phyloP scores from a whole-genome alignment of 257 asterid species.

The Nicotiana tabacum region DNA sequence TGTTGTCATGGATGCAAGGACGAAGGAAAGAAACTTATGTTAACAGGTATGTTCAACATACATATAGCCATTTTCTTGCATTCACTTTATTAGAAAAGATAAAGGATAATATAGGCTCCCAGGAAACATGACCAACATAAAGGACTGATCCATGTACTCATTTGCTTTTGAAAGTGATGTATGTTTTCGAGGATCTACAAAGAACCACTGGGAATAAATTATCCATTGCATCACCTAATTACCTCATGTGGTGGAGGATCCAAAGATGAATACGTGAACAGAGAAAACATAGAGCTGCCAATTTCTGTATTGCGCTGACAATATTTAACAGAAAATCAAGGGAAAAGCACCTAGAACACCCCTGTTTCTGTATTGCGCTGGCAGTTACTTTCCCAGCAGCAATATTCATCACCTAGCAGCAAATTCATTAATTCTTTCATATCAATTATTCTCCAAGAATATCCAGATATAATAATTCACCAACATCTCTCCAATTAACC shows the following conservation, averaged over 20 bases:
- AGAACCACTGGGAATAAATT: background rate
- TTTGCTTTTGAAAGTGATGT: background rate
- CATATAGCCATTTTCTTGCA: background rate
- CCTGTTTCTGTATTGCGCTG: no score
- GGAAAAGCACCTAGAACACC: background rate
- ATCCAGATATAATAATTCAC: background rate
- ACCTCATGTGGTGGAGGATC: no score
- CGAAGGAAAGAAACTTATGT: background rate
- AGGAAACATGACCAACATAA: background rate
- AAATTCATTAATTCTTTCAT: background rate
- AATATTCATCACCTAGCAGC: no score
- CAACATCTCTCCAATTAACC: background rate
- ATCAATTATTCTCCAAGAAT: conserved; percentile 10
- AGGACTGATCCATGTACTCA: background rate
- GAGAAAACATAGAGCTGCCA: no score
- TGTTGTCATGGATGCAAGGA: background rate
- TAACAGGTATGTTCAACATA: background rate
- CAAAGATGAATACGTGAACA: no score
- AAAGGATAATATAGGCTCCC: background rate
- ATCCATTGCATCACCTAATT: background rate
- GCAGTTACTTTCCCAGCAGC: no score
- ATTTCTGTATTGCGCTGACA: background rate
- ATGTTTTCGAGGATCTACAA: background rate
- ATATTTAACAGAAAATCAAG: background rate
- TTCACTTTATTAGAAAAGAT: background rate